These are phyloP conservation scores for Podila verticillata DNA, from an alignment of 192 early-diverging fungal species.

Conservation along the genomic window DNA sequence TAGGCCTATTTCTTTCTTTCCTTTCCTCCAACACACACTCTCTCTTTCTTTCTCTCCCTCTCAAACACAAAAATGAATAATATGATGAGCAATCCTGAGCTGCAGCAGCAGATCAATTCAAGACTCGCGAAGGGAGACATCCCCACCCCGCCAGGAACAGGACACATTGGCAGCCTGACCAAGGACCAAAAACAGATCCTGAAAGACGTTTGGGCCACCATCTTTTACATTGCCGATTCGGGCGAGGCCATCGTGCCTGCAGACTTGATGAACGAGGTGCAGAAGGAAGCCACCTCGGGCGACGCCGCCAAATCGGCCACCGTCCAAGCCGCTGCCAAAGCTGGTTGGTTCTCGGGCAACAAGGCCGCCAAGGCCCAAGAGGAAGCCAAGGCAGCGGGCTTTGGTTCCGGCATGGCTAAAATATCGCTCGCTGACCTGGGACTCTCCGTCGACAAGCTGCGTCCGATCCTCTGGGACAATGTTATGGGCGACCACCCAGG, in stretches of 20 bases:
- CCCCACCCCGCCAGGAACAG: conserved; percentile 16
- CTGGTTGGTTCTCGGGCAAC: conserved; percentile 28
- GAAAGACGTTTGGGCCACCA: conserved; percentile 24
- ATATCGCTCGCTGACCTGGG: conserved; percentile 29
- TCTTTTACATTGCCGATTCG: conserved; percentile 5
- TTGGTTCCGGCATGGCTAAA: conserved; percentile 5
- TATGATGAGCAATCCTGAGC: too few relatives aligned
- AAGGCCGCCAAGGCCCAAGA: not conserved
- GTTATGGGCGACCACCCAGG: conserved; percentile 13
- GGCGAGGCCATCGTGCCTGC: conserved; percentile 1
- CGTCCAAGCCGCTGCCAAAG: conserved; percentile 2
- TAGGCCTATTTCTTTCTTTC: too few relatives aligned
- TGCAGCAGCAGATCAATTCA: too few relatives aligned
- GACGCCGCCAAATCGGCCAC: conserved; percentile 9
- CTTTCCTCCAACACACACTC: too few relatives aligned
- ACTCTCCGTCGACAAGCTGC: conserved; percentile 6
- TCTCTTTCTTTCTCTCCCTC: too few relatives aligned
- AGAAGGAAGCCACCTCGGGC: conserved; percentile 22
- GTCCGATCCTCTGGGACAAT: conserved; percentile 23
- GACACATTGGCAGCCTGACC: conserved; percentile 38
- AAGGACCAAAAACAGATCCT: conserved; percentile 30
- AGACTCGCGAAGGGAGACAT: too few relatives aligned
- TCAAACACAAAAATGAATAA: too few relatives aligned
- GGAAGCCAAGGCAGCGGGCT: not conserved
- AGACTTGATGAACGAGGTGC: conserved; percentile 8